phyloP scores from a whole-genome alignment of 805 yeast species.

The Hanseniaspora guilliermondii region DNA sequence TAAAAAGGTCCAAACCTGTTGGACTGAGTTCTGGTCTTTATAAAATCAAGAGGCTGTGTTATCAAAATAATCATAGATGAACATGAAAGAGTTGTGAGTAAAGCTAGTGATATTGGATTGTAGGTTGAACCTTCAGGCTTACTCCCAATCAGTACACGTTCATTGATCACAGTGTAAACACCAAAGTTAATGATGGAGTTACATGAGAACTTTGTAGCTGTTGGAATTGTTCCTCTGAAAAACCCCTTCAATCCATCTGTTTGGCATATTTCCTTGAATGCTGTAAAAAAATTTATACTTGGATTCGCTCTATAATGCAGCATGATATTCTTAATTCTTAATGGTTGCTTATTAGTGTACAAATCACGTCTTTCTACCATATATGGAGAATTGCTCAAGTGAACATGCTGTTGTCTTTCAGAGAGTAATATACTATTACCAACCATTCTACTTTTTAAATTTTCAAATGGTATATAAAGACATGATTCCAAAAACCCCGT shows the following conservation, averaged over 20 bases:
- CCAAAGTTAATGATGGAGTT: slow-evolving; percentile 12
- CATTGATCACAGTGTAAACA: slow-evolving; percentile 10
- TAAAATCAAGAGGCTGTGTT: slow-evolving; percentile 13
- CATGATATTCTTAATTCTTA: background rate
- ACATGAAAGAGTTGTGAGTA: slow-evolving; percentile 5
- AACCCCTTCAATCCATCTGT: slow-evolving; percentile 13
- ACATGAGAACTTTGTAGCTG: slow-evolving; percentile 4
- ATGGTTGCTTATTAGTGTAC: background rate
- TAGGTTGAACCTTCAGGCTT: background rate
- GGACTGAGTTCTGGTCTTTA: slow-evolving; percentile 14
- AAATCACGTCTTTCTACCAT: background rate
- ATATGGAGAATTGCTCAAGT: slow-evolving; percentile 4
- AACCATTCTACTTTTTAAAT: slow-evolving; percentile 14
- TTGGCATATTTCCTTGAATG: slow-evolving; percentile 11
- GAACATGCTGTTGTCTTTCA: slow-evolving; percentile 3
- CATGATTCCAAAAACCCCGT: slow-evolving; percentile 13
- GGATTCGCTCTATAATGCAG: slow-evolving; percentile 8
- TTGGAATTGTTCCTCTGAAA: slow-evolving; percentile 14
- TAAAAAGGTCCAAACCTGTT: slow-evolving; percentile 15
- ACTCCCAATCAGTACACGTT: background rate
- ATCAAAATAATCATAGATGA: slow-evolving; percentile 9
- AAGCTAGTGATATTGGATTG: background rate
- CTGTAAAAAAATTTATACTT: slow-evolving; percentile 9
- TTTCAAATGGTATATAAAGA: slow-evolving; percentile 14
- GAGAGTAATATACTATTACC: slow-evolving; percentile 10